phyloP scores from a whole-genome alignment of 495 filamentous ascomycete genomes.

The Podospora pseudoanserina region DNA sequence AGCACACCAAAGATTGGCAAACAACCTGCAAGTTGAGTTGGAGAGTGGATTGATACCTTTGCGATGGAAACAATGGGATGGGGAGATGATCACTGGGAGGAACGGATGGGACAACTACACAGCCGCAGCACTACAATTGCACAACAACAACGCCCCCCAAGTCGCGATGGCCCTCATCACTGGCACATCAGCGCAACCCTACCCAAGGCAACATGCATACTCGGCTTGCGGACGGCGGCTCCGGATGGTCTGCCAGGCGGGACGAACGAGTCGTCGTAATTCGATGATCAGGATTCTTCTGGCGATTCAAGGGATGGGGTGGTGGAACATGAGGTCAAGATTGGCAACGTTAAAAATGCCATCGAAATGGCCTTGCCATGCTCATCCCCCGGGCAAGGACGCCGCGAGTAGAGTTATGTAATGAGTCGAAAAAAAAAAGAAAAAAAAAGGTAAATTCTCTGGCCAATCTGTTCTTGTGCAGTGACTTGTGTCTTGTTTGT shows the following conservation, averaged over 20 bases:
- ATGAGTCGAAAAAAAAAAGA: not conserved
- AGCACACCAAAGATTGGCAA: conserved; percentile 1
- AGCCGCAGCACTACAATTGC: not conserved
- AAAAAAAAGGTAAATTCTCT: conserved; percentile 1
- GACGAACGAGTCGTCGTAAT: not conserved
- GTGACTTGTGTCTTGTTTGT: too few relatives aligned
- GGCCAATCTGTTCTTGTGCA: not conserved
- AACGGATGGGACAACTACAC: not conserved
- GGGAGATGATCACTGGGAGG: not conserved
- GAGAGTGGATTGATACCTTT: conserved; percentile 3
- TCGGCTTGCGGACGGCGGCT: conserved; percentile 11
- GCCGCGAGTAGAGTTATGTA: not conserved
- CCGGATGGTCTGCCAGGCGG: not conserved
- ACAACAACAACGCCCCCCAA: conserved; percentile 1
- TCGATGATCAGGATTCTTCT: not conserved
- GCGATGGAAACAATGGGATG: not conserved
- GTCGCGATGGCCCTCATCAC: not conserved
- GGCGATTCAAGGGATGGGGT: not conserved
- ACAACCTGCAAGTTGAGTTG: not conserved
- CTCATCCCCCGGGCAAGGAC: not conserved
- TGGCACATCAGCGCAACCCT: not conserved
- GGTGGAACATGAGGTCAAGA: conserved; percentile 4
- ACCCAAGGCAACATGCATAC: not conserved
- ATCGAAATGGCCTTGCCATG: not conserved
- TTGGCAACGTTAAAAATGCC: not conserved